Conservation (phyloP, 1,284 basidiomycete species). For the Tilletia setariae region DNA sequence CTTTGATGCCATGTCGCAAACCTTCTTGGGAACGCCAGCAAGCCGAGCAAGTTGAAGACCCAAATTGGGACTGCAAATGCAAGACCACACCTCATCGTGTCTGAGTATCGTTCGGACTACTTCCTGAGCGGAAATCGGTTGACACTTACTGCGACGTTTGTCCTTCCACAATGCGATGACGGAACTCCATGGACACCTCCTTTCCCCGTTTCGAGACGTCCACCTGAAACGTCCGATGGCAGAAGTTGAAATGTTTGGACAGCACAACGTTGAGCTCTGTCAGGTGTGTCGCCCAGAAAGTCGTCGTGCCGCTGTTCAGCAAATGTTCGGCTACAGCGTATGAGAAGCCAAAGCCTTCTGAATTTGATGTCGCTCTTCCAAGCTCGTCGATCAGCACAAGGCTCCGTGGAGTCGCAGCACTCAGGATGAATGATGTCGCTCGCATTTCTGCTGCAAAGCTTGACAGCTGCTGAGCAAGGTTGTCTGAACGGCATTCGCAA, state of each 20-base stretch:
- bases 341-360: constrained; percentile 81
- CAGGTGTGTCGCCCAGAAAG: constrained; percentile 81
- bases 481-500: constrained; percentile 83
- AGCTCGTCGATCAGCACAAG: constrained; percentile 87
- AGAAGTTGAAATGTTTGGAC: not conserved
- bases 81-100: not conserved
- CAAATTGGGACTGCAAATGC: not conserved
- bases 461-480: constrained; percentile 57
- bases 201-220: not conserved
- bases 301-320: constrained; percentile 68
- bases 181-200: constrained; percentile 10
- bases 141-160: not conserved
- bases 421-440: constrained; percentile 58
- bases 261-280: constrained; percentile 27
- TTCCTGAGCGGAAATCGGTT: not conserved
- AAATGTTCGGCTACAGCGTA: constrained; percentile 88
- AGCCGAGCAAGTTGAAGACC: constrained; percentile 4
- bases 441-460: constrained; percentile 43
- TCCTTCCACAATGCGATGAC: constrained; percentile 10
- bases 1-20: not conserved
- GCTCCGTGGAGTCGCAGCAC: constrained; percentile 60
- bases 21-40: constrained; percentile 3
- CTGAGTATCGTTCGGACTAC: not conserved
- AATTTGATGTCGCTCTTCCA: constrained; percentile 77
- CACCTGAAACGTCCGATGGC: not conserved